Conservation (phyloP, 495 filamentous ascomycete species). For the Chaetomium cochliodes region DNA sequence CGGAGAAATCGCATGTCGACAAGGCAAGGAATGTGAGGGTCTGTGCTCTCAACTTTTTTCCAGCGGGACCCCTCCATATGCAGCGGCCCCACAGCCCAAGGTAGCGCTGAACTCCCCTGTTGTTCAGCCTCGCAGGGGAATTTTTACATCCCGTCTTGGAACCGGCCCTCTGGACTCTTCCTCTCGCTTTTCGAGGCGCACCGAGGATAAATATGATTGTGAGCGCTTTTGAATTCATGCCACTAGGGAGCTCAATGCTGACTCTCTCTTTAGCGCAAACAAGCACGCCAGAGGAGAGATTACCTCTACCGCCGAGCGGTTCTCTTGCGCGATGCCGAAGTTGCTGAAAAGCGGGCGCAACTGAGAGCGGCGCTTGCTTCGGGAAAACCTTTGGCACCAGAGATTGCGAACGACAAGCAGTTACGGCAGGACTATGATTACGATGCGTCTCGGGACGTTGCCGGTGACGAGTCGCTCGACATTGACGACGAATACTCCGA, state of each 20-base stretch:
- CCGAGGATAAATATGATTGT: constrained; percentile 17
- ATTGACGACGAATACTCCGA: constrained; percentile 78
- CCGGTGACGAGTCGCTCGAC: constrained; percentile 62
- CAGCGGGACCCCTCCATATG: background rate
- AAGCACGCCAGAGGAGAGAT: constrained; percentile 84
- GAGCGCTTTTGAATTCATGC: background rate
- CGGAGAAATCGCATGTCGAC: constrained; percentile 13
- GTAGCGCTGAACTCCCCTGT: constrained; percentile 11
- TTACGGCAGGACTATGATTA: constrained; percentile 90
- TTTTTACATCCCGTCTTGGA: constrained; percentile 9
- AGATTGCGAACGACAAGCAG: constrained; percentile 83
- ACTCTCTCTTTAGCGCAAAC: constrained; percentile 52
- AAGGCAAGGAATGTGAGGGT: background rate
- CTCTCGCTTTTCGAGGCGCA: background rate
- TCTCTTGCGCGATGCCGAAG: constrained; percentile 84
- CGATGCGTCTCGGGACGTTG: constrained; percentile 73
- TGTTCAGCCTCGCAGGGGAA: constrained; percentile 23
- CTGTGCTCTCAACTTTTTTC: constrained; percentile 27
- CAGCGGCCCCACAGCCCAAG: constrained; percentile 1
- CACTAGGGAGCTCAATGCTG: background rate
- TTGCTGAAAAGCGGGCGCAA: constrained; percentile 83
- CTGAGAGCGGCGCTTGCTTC: constrained; percentile 79
- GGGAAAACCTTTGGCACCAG: constrained; percentile 76
- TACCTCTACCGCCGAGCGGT: constrained; percentile 79
- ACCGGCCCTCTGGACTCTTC: background rate